Percentiles rank a stretch among this genome's conserved stretches.
These are phyloP conservation scores for Mortierella sp. DNA, from an alignment of 371 early-diverging fungal genomes.

Conservation along the genomic window DNA sequence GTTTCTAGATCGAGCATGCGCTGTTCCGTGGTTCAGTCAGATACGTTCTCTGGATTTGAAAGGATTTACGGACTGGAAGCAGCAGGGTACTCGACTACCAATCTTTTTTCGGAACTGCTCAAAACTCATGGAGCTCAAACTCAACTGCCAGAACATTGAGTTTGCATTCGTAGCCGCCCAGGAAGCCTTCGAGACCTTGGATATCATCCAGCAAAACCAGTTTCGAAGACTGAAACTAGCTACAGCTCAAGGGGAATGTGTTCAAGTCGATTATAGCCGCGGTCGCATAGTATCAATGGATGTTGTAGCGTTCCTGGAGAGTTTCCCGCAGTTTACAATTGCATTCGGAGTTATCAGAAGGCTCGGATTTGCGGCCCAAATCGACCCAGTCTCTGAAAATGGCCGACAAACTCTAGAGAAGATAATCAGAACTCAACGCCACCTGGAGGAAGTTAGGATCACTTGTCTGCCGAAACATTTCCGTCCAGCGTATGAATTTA, in stretches of 20 bases:
- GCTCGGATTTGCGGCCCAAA: background rate
- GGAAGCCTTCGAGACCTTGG: background rate
- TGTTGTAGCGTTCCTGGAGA: background rate
- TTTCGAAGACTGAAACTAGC: slow-evolving; percentile 1
- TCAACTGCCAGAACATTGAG: background rate
- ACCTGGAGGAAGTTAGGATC: background rate
- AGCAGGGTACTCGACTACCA: background rate
- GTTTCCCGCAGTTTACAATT: background rate
- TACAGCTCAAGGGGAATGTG: background rate
- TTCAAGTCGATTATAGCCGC: background rate
- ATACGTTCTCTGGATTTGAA: background rate
- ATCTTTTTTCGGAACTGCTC: slow-evolving; percentile 3
- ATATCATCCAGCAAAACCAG: background rate
- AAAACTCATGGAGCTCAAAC: background rate
- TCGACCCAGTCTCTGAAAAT: background rate
- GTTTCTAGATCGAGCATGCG: background rate
- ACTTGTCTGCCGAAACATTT: background rate
- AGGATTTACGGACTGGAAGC: background rate
- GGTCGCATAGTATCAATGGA: slow-evolving; percentile 1
- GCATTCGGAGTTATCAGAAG: background rate
- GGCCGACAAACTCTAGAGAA: background rate
- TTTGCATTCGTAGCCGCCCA: background rate
- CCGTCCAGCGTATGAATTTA: background rate
- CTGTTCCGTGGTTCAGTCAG: slow-evolving; percentile 1
- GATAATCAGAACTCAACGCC: background rate